Evolutionary conservation across 116 monocot species (phyloP), one percentile per base, ranked within the genome.

Genomic region (Cymodocea nodosa): DNA sequence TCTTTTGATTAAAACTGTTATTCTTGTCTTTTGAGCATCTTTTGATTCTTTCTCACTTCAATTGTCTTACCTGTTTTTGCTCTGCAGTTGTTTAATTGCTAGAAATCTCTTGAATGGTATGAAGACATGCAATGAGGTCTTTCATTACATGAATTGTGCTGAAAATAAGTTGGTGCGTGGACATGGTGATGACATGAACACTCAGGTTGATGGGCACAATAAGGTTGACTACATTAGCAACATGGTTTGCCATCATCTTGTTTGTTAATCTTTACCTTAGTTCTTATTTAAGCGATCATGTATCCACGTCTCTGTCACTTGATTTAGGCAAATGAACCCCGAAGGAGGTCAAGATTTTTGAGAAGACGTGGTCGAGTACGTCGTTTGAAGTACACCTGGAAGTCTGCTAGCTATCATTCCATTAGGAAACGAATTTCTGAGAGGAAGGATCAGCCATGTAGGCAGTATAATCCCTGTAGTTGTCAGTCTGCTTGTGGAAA

Each of bases 61-160:
- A 20, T 37, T 34, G 34, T 54, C 54, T 35, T 25, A 52, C 18
- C 2, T 52, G 35, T 58, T 56, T 23, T 24, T 60, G 6, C 35
- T 4, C 20, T 55, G 18, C 85, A 95, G 95, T 70, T 95, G 95
- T 81, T 74, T 95, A 63, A 95, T 95, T 76, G 81, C 95, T 54
- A 79, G 95, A 83, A 95, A 95, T 73, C 90, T 95, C 76, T 77
- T 95, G 76, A 83, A 72, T 74, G 95, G 95, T 64, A 85, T 95
- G 81, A 95, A 85, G 80, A 87, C 90, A 61, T 95, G 95, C 80
- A 49, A 54, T 67, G 90, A 95, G 56, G 81, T 95, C 16, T 83
- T 67, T 60, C 83, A 85, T 15, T 87, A 95, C 76, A 87, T 90
- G 78, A 85, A 79, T 57, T 79, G 76, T 59, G 70, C 81, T 73